Base-by-base conservation (phyloP, 1,139 yeast genomes). In the Geotrichum candidum region DNA sequence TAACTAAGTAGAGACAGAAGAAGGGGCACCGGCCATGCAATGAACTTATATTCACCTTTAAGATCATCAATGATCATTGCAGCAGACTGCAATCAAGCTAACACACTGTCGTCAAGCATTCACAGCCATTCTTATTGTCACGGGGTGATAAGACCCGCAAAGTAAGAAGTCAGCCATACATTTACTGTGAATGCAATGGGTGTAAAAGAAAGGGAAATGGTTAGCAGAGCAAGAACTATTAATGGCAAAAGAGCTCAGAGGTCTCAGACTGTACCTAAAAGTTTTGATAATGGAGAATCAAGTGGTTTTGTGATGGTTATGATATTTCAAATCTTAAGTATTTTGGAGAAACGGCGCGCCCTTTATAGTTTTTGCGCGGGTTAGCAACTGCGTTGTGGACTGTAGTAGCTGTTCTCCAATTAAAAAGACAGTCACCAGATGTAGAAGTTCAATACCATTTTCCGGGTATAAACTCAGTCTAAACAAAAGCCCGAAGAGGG, bases 11-110 rank as follows among this genome's bases (percentile, higher is more conserved):
- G 46, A n/a, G n/a, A 22, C 45, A 38, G 18, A 2, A 38, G 18
- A 33, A 56, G 58, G 60, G 67, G 70, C 70, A 68, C 70, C 70
- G 70, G 70, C 69, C 69, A 68, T 65, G 70, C 70, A 64, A 54
- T 54, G 61, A 58, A 54, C 61, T 55, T 48, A 55, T 54, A 53
- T 58, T 31, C 54, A 55, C 56, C 56, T 58, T 58, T 50, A 38
- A 15, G 22, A 53, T 35, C 18, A 4, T 38, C 35, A 10, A 18
- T 27, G 15, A 22, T 23, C 31, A 38, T 27, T 38, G 45, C 31
- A 54, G 51, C 18, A 38, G 6, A 4, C 45, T 38, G 45, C 45
- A 38, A 38, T 5, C 10, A 2, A 13, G n/a, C 45, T 38, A 38
- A 11, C 45, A 38, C 45, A n/a, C 10, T 18, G 18, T 38, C 45